Conservation (phyloP, 2,329 filamentous ascomycete species). For the Periconia digitata region DNA sequence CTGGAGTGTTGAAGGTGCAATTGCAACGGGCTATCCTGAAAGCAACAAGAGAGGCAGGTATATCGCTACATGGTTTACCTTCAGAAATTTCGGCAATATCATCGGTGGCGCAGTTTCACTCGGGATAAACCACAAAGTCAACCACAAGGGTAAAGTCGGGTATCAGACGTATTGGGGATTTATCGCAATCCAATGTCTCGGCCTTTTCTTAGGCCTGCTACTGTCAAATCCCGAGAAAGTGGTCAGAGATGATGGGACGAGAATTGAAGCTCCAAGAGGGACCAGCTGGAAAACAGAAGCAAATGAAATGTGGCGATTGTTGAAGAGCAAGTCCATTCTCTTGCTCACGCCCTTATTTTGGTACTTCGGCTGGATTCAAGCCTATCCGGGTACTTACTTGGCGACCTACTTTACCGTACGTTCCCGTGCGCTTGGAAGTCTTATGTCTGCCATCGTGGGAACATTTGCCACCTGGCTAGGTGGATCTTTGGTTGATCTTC, state of each 20-base stretch:
- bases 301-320: conserved; percentile 45
- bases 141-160: conserved; percentile 47
- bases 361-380: conserved; percentile 46
- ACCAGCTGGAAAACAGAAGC: conserved; percentile 36
- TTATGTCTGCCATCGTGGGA: conserved; percentile 51
- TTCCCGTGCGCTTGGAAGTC: conserved; percentile 48
- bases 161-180: conserved; percentile 44
- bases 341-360: conserved; percentile 50
- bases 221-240: conserved; percentile 50
- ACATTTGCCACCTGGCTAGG: conserved; percentile 49
- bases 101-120: conserved; percentile 55
- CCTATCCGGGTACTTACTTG: conserved; percentile 55
- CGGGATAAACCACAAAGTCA: conserved; percentile 49
- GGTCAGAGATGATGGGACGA: conserved; percentile 43
- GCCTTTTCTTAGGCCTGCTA: conserved; percentile 47
- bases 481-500: conserved; percentile 51
- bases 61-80: conserved; percentile 54
- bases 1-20: conserved; percentile 14
- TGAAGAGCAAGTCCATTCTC: conserved; percentile 49
- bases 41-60: conserved; percentile 45
- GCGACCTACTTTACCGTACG: conserved; percentile 56
- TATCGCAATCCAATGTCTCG: conserved; percentile 50
- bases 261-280: conserved; percentile 31
- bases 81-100: conserved; percentile 55
- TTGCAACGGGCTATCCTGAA: conserved; percentile 13